Evolutionary conservation across 108 stramenopile species (phyloP).

Genomic region (Fragilaria crotonensis): DNA sequence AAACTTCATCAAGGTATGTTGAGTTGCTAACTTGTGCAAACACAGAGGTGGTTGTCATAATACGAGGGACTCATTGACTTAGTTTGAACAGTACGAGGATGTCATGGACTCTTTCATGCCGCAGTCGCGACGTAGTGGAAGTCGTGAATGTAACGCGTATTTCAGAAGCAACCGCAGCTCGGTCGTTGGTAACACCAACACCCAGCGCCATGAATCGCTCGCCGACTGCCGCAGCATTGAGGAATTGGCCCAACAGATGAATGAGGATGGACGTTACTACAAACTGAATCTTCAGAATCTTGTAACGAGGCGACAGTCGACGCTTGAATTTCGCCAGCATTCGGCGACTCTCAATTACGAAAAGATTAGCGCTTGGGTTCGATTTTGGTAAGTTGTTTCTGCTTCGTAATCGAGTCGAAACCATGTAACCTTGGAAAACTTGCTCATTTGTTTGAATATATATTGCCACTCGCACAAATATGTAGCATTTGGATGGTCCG

Average conservation of each 20-base stretch:
- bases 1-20: conserved; percentile 43
- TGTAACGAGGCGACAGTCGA: conserved; percentile 26
- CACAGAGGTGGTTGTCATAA: not conserved
- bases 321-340: conserved; percentile 64
- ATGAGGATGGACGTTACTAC: conserved; percentile 33
- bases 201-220: conserved; percentile 23
- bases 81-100: conserved; percentile 30
- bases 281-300: conserved; percentile 65
- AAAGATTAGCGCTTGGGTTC: conserved; percentile 40
- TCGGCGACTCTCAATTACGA: conserved; percentile 31
- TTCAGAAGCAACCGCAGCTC: conserved; percentile 35
- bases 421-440: not conserved
- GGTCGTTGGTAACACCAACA: conserved; percentile 13
- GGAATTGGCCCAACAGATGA: conserved; percentile 28
- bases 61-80: not conserved
- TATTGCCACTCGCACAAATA: too few species aligned
- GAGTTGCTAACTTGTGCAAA: not conserved
- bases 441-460: not conserved
- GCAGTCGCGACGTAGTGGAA: conserved; percentile 33
- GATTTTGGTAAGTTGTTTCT: conserved; percentile 30
- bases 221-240: conserved; percentile 19
- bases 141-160: conserved; percentile 13
- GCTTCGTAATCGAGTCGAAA: conserved; percentile 18
- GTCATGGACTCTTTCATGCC: conserved; percentile 55
- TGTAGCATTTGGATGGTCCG: not conserved